Conservation (phyloP, 1,284 basidiomycete species). For the Pholiota adiposa region DNA sequence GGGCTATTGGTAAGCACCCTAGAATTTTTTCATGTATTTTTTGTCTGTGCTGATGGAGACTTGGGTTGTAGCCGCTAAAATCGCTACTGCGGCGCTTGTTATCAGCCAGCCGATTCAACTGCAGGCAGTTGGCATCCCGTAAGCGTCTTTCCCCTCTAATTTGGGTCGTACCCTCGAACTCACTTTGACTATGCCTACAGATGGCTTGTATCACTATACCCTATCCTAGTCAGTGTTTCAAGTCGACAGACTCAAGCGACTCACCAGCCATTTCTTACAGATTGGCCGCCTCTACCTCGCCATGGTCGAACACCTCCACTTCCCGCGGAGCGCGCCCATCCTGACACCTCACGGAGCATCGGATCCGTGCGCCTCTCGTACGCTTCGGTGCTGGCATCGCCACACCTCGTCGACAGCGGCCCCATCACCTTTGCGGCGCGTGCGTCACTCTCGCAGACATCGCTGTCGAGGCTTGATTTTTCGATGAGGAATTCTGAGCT, state of each 20-base stretch:
- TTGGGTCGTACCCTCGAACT: neutral
- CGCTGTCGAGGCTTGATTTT: neutral
- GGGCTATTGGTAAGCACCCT: conserved; percentile 14
- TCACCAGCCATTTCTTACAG: too few relatives aligned
- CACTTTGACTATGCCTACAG: neutral
- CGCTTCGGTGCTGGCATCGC: neutral
- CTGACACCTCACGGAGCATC: neutral
- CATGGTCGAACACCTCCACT: conserved; percentile 21
- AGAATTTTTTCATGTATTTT: neutral
- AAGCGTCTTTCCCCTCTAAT: neutral
- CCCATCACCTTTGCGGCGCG: conserved; percentile 7
- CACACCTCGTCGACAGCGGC: neutral
- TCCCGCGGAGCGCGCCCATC: neutral
- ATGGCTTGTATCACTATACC: conserved; percentile 22
- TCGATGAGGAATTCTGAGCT: neutral
- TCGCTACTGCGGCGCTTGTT: conserved; percentile 20
- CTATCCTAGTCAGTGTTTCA: conserved; percentile 14
- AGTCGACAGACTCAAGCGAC: neutral
- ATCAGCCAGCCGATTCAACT: conserved; percentile 16
- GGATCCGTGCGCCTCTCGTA: neutral
- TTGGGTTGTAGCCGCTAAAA: conserved; percentile 15
- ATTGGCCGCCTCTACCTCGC: conserved; percentile 19
- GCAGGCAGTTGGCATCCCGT: conserved; percentile 21
- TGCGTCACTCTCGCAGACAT: neutral
- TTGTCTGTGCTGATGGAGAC: neutral